Evolutionary conservation across 73 alveolate genomes (phyloP).

Genomic region (Tetrahymena borealis): DNA sequence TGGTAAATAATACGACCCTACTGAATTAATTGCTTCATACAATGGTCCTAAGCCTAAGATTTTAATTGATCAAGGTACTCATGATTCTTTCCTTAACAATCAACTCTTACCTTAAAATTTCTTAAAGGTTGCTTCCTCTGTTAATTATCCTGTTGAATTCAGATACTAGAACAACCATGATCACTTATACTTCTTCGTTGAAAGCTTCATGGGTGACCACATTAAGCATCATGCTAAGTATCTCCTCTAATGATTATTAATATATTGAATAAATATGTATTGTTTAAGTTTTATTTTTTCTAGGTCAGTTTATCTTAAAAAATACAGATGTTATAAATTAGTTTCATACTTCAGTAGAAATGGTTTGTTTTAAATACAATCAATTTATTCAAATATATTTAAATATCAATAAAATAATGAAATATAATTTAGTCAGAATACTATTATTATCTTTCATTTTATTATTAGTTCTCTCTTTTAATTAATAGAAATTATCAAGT

Average conservation of each 20-base stretch:
- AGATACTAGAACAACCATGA: conserved; percentile 39
- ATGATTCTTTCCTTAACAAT: conserved; percentile 32
- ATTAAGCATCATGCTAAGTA: conserved; percentile 42
- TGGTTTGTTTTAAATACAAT: too few relatives aligned
- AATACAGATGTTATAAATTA: too few relatives aligned
- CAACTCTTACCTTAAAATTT: conserved; percentile 44
- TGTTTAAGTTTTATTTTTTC: background rate
- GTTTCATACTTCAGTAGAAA: too few relatives aligned
- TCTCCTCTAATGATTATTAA: background rate
- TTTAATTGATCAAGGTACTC: conserved; percentile 55
- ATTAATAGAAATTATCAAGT: too few relatives aligned
- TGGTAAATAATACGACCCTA: conserved; percentile 50
- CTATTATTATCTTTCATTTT: too few relatives aligned
- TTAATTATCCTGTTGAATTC: conserved; percentile 26
- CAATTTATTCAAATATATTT: too few relatives aligned
- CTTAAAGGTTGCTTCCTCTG: conserved; percentile 26
- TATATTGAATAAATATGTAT: background rate
- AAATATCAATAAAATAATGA: too few relatives aligned
- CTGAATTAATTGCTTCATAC: conserved; percentile 16
- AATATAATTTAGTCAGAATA: too few relatives aligned
- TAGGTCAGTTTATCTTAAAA: background rate
- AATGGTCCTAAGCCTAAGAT: conserved; percentile 27
- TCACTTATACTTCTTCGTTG: conserved; percentile 48
- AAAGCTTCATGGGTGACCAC: conserved; percentile 46
- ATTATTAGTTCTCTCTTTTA: too few relatives aligned